Evolutionary conservation across 31 red algal genomes (phyloP), one percentile per base, ranked within the genome.

Genomic region (Pterothamnion heteromorphum): DNA sequence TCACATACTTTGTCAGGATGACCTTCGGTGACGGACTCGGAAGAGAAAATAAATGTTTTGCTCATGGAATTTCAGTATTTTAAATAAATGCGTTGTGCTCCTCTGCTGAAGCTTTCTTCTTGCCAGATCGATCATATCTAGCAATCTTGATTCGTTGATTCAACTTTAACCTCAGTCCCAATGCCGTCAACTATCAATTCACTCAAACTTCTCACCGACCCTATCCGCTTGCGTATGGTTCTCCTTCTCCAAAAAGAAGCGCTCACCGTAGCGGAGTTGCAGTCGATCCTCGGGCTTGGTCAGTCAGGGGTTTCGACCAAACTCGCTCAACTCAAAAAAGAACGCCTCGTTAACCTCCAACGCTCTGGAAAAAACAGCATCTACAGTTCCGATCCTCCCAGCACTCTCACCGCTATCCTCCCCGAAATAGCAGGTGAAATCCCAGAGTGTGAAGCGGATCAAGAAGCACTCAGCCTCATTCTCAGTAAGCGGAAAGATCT

Each of bases 1-100:
- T 99, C 98, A 36, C 98, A 99, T 36, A 99, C 71, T 93, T 99
- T 99, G 87, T 99, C 98, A n/a, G 98, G 98, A 84, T 99, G 98
- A 31, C 98, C 98, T 87, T 99, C 98, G 35, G 95, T 97, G 51
- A 99, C 98, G 51, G 98, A 99, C 98, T 99, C 98, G 28, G 93
- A 95, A 23, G 98, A 96, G 92, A 99, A 99, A 23, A 99, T 32
- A 35, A 99, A 97, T 22, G 86, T 94, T 27, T 35, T 91, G 44
- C 57, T 32, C 2, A 91, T 91, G n/a, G n/a, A n/a, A n/a, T n/a
- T n/a, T n/a, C n/a, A n/a, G n/a, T n/a, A n/a, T n/a, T n/a, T n/a
- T n/a, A n/a, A n/a, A n/a, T n/a, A n/a, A n/a, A n/a, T n/a, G n/a
- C n/a, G n/a, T n/a, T n/a, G n/a, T n/a, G n/a, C n/a, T n/a, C n/a